These are phyloP conservation scores for Syzygium jambos DNA, from an alignment of 345 rosid species.

Conservation along the genomic window DNA sequence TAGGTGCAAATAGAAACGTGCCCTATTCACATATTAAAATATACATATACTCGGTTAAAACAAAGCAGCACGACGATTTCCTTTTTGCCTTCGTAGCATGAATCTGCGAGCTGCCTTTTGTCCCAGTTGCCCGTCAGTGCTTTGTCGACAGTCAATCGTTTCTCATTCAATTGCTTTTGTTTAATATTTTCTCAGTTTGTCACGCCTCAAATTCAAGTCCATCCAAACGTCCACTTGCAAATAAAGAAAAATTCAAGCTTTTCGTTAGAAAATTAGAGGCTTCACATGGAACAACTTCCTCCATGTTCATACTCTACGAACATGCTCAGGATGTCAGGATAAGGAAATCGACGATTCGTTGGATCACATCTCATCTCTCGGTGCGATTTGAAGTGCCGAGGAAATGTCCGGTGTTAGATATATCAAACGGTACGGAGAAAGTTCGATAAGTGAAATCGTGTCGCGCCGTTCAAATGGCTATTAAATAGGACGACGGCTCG, in stretches of 20 bases:
- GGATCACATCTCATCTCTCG: not conserved
- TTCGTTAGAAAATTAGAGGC: not conserved
- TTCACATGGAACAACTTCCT: not conserved
- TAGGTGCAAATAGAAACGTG: not conserved
- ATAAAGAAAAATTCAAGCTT: not conserved
- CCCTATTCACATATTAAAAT: not conserved
- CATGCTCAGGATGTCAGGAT: not conserved
- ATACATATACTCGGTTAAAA: not conserved
- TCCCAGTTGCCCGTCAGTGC: not conserved
- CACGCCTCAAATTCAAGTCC: not conserved
- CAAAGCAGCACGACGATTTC: not conserved
- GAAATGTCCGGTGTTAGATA: not conserved
- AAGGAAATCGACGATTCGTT: no score
- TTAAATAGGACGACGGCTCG: not conserved
- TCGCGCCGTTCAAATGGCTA: not conserved
- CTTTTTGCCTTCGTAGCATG: not conserved
- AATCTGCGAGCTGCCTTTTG: not conserved
- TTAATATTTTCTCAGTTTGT: not conserved
- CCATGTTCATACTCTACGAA: not conserved
- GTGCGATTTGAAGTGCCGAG: fast-evolving
- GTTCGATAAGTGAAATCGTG: not conserved
- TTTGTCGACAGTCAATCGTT: not conserved
- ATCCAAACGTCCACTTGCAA: not conserved
- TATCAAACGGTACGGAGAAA: no score
- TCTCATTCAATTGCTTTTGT: not conserved